These are phyloP conservation scores for Picea engelmannii DNA, from an alignment of 83 land plant genomes.

Conservation along the genomic window DNA sequence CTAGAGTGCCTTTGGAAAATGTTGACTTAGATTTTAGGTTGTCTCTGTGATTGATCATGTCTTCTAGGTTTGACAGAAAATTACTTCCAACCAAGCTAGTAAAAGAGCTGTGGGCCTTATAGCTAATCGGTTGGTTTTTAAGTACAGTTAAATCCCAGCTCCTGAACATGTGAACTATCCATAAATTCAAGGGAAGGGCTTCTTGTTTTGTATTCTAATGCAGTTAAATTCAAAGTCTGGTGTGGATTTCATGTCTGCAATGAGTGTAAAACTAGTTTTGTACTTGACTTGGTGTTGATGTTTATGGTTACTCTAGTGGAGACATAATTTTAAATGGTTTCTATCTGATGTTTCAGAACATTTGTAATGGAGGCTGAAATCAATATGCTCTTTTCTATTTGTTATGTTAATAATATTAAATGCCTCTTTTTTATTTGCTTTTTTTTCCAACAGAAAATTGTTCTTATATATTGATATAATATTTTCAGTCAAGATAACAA, in stretches of 20 bases:
- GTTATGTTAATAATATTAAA: too few relatives aligned
- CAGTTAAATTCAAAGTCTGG: neutral
- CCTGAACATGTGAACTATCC: neutral
- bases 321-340: neutral
- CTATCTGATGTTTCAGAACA: neutral
- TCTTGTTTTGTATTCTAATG: neutral
- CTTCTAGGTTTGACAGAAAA: neutral
- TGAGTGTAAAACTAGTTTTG: neutral
- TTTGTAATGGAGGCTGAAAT: too few relatives aligned
- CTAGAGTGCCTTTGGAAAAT: neutral
- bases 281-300: neutral
- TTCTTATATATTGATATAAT: too few relatives aligned
- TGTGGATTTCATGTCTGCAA: neutral
- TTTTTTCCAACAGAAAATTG: too few relatives aligned
- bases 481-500: too few relatives aligned
- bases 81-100: neutral
- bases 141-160: neutral
- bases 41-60: neutral
- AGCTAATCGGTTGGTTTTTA: neutral
- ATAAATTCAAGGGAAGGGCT: neutral
- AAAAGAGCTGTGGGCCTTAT: neutral
- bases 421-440: too few relatives aligned
- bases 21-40: slow-evolving; percentile 6
- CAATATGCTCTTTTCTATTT: too few relatives aligned
- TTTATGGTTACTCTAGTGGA: neutral